Percentiles rank a stretch among this genome's conserved stretches.
Evolutionary conservation across 2,329 filamentous ascomycete genomes (phyloP).

Genomic region (Beauveria australis): DNA sequence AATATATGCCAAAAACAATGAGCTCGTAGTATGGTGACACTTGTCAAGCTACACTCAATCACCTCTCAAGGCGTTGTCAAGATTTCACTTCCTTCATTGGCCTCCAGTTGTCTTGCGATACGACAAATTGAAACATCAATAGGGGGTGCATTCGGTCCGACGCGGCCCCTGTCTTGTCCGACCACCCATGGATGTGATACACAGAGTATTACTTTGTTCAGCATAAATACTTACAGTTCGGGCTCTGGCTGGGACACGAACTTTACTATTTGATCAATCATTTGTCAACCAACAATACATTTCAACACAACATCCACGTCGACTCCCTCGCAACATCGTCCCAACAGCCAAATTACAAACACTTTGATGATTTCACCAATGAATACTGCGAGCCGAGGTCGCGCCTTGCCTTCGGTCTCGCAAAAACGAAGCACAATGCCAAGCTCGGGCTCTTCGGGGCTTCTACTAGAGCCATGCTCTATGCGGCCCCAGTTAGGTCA

Average conservation of each 20-base stretch:
- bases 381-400: background rate
- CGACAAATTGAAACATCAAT: background rate
- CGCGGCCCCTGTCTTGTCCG: background rate
- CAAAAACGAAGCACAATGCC: constrained; percentile 8
- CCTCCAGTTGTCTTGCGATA: background rate
- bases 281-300: too few species aligned
- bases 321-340: background rate
- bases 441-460: background rate
- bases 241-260: constrained; percentile 2
- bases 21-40: background rate
- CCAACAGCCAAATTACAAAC: background rate
- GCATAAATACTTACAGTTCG: background rate
- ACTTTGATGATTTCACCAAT: constrained; percentile 1
- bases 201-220: background rate
- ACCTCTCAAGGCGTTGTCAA: background rate
- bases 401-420: background rate
- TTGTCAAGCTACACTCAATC: background rate
- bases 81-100: background rate
- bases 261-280: background rate
- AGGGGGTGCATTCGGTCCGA: background rate
- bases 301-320: background rate
- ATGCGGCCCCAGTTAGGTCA: background rate
- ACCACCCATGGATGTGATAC: background rate
- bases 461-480: background rate
- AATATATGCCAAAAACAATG: background rate